phyloP scores from a whole-genome alignment of 805 yeast genomes.

The Kuraishia ogatae region DNA sequence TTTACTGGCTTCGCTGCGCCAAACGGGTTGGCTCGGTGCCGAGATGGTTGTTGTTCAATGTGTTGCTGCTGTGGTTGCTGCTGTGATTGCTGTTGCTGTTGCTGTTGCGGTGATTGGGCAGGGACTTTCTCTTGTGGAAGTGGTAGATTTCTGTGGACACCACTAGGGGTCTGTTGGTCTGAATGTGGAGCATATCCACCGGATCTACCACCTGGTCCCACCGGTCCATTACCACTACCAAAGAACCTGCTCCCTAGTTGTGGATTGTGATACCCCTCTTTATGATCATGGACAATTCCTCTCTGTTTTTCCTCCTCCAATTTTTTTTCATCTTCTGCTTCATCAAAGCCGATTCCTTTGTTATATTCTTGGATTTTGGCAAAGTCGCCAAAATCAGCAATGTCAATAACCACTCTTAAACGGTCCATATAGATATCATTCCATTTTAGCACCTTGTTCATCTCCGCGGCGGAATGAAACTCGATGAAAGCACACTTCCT shows the following conservation, averaged over 20 bases:
- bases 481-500: slow-evolving; percentile 61
- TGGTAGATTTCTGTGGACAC: neutral
- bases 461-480: slow-evolving; percentile 37
- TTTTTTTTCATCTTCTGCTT: slow-evolving; percentile 15
- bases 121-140: neutral
- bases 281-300: slow-evolving; percentile 1
- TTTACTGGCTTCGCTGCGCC: slow-evolving; percentile 71
- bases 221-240: neutral
- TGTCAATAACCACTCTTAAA: slow-evolving; percentile 21
- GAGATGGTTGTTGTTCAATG: neutral
- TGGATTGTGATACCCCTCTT: slow-evolving; percentile 1
- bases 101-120: neutral
- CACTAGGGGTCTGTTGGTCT: neutral
- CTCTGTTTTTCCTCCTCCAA: slow-evolving; percentile 4
- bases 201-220: neutral
- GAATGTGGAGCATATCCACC: neutral
- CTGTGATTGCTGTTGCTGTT: neutral
- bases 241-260: neutral
- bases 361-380: slow-evolving; percentile 22
- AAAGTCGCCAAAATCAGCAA: slow-evolving; percentile 31
- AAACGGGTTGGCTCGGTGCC: slow-evolving; percentile 57
- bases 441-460: slow-evolving; percentile 55
- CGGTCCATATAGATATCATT: slow-evolving; percentile 38
- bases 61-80: neutral
- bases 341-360: slow-evolving; percentile 17